phyloP scores from a whole-genome alignment of 2,329 filamentous ascomycete genomes.

The Botryosphaeria agaves region DNA sequence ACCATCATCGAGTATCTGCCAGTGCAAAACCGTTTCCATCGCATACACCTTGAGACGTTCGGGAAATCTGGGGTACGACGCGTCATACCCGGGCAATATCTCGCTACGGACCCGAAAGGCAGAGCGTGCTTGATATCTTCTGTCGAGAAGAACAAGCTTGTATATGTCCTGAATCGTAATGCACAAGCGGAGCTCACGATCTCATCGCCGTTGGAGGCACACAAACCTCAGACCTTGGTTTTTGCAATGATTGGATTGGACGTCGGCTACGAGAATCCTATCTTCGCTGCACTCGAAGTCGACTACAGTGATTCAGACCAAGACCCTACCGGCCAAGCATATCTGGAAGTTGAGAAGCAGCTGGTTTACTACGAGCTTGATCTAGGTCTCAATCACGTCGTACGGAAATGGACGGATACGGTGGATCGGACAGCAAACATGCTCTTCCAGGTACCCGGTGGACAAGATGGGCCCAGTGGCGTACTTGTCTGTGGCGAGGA shows the following conservation, averaged over 20 bases:
- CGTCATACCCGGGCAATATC: conserved; percentile 88
- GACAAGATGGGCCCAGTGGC: conserved; percentile 82
- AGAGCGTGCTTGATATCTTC: conserved; percentile 88
- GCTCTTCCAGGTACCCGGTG: conserved; percentile 89
- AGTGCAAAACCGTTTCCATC: conserved; percentile 70
- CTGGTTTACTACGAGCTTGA: conserved; percentile 97
- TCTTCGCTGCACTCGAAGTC: conserved; percentile 87
- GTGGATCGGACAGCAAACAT: conserved; percentile 81
- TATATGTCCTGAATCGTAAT: conserved; percentile 95
- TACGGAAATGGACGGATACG: conserved; percentile 87
- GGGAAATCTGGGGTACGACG: conserved; percentile 91
- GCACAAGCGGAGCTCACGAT: conserved; percentile 90
- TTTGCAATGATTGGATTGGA: conserved; percentile 79
- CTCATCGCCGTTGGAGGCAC: conserved; percentile 89
- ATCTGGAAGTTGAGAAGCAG: conserved; percentile 68
- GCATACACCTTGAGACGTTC: conserved; percentile 91
- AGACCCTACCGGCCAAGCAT: conserved; percentile 71
- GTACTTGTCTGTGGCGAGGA: conserved; percentile 91
- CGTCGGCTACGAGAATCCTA: conserved; percentile 90
- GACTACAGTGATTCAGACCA: conserved; percentile 86
- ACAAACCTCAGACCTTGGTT: conserved; percentile 81
- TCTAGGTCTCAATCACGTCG: conserved; percentile 89
- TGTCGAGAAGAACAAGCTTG: conserved; percentile 97
- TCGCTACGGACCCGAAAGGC: conserved; percentile 89
- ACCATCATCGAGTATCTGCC: conserved; percentile 85